These are phyloP conservation scores for Xylaria sp. DNA, from an alignment of 2,329 filamentous ascomycete genomes.

Conservation along the genomic window DNA sequence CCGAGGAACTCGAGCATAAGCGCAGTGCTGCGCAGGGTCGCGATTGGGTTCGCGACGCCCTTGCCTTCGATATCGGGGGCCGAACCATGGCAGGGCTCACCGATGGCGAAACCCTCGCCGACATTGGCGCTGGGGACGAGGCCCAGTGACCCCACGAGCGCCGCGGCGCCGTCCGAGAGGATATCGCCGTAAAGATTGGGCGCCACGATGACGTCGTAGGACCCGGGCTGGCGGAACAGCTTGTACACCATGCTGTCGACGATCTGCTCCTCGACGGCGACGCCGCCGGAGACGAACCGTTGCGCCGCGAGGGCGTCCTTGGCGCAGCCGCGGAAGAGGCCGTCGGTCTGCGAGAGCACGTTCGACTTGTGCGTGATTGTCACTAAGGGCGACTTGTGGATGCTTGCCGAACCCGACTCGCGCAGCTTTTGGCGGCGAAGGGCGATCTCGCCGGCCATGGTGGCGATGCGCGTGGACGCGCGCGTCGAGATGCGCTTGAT, in stretches of 20 bases:
- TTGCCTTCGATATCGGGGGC: conserved; percentile 95
- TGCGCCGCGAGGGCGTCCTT: conserved; percentile 75
- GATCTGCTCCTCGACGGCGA: conserved; percentile 93
- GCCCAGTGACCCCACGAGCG: conserved; percentile 89
- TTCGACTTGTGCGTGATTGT: conserved; percentile 99
- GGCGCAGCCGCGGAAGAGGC: conserved; percentile 87
- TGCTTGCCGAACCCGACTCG: conserved; percentile 64
- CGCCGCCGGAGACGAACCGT: conserved; percentile 65
- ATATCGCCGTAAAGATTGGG: conserved; percentile 99
- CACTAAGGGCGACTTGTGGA: conserved; percentile 78
- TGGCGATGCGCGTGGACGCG: conserved; percentile 85
- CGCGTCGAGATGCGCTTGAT: conserved; percentile 96
- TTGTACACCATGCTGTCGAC: conserved; percentile 99
- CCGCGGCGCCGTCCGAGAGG: conserved; percentile 92
- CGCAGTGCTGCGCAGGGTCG: conserved; percentile 88
- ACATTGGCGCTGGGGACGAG: conserved; percentile 96
- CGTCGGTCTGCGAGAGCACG: conserved; percentile 95
- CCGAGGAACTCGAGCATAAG: conserved; percentile 97
- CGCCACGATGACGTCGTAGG: conserved; percentile 97
- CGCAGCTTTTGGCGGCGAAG: conserved; percentile 85
- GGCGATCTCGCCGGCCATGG: conserved; percentile 95
- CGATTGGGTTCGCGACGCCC: conserved; percentile 95
- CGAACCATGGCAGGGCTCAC: conserved; percentile 96
- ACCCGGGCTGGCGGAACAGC: conserved; percentile 93
- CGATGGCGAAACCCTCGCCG: conserved; percentile 92